Percentiles rank a stretch among this genome's conserved stretches.
Conservation (phyloP, 371 early-diverging fungal species). For the Syncephalastrum monosporum region DNA sequence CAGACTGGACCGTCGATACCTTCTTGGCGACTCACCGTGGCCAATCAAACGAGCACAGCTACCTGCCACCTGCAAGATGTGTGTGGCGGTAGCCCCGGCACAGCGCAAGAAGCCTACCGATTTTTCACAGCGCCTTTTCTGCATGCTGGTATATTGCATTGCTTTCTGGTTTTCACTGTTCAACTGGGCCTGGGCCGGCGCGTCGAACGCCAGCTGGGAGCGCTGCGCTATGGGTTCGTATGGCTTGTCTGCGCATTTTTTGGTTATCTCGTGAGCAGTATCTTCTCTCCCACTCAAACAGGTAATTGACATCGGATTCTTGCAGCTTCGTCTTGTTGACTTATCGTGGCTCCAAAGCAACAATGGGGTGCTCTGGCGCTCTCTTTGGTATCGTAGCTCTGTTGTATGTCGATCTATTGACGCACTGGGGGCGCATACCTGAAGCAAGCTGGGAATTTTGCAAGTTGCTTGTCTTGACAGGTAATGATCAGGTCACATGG, state of each 20-base stretch:
- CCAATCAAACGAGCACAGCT: not conserved
- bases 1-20: not conserved
- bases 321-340: not conserved
- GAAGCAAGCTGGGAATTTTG: constrained; percentile 60
- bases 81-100: constrained; percentile 48
- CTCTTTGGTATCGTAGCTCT: constrained; percentile 73
- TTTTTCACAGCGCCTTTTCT: constrained; percentile 75
- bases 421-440: constrained; percentile 66
- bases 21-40: not conserved
- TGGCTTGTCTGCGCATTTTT: constrained; percentile 70
- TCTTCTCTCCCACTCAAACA: constrained; percentile 46
- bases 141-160: constrained; percentile 81
- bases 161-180: constrained; percentile 66
- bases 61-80: constrained; percentile 41
- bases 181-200: constrained; percentile 62
- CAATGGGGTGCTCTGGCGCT: constrained; percentile 78
- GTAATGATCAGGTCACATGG: not conserved
- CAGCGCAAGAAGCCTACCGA: constrained; percentile 73
- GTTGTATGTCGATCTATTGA: constrained; percentile 69
- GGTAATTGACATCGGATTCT: constrained; percentile 2
- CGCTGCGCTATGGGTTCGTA: constrained; percentile 50
- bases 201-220: constrained; percentile 70
- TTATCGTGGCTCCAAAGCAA: constrained; percentile 29
- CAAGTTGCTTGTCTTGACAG: constrained; percentile 42
- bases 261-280: constrained; percentile 75